Conservation (phyloP, 345 rosid genomes). For the Pistacia vera region DNA sequence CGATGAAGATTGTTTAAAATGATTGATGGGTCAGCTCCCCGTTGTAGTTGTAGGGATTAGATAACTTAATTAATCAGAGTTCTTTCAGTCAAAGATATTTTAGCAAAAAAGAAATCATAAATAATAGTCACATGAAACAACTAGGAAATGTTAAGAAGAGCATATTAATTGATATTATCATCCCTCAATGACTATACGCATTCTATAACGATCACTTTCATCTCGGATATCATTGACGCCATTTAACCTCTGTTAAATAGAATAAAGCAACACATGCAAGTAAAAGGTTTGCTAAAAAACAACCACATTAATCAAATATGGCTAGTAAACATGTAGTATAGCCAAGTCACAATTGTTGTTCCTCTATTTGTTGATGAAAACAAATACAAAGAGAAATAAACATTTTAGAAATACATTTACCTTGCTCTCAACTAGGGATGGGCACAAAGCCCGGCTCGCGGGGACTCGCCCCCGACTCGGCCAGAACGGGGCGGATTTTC, state of each 20-base stretch:
- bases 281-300: too few species aligned
- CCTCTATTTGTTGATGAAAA: background rate
- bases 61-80: background rate
- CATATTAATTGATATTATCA: conserved; percentile 6
- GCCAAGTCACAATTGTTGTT: too few species aligned
- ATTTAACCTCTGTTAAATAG: conserved; percentile 64
- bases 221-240: conserved; percentile 95
- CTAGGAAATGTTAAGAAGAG: conserved; percentile 6
- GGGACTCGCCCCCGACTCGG: too few species aligned
- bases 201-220: conserved; percentile 94
- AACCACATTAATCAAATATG: background rate
- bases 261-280: conserved; percentile 1
- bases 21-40: conserved; percentile 83
- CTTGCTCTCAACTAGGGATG: conserved; percentile 11
- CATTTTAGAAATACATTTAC: conserved; percentile 34
- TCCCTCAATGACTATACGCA: conserved; percentile 97
- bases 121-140: background rate
- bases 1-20: conserved; percentile 85
- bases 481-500: too few species aligned
- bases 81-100: background rate
- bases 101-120: background rate
- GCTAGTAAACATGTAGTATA: background rate
- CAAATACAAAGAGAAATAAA: background rate
- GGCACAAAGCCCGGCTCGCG: too few species aligned
- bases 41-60: conserved; percentile 61